These are phyloP conservation scores for Uronychia setigera DNA, from an alignment of 73 alveolate species.

Conservation along the genomic window DNA sequence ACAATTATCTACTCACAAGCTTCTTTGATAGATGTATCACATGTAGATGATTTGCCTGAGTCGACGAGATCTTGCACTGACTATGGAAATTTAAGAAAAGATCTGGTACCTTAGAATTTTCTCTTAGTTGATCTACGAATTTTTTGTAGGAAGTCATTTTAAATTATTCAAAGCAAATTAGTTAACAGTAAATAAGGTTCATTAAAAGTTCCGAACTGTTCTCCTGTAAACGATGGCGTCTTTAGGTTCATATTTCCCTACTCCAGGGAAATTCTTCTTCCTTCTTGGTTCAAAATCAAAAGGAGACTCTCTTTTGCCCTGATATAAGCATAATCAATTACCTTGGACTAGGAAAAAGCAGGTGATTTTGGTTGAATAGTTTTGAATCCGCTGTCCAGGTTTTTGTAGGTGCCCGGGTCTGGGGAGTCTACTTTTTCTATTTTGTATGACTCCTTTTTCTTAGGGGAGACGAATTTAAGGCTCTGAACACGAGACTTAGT, in stretches of 20 bases:
- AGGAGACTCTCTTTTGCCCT: not conserved
- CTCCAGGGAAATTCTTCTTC: not conserved
- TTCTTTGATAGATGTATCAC: not conserved
- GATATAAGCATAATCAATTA: no score
- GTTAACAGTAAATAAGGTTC: not conserved
- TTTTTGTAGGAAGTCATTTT: not conserved
- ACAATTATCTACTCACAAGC: not conserved
- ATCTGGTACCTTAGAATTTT: not conserved
- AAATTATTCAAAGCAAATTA: not conserved
- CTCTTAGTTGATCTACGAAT: not conserved
- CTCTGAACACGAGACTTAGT: not conserved
- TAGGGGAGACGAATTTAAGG: slow-evolving; percentile 4
- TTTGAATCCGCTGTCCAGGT: not conserved
- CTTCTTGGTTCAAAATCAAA: not conserved
- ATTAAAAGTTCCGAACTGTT: not conserved
- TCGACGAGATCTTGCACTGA: no score
- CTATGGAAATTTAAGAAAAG: no score
- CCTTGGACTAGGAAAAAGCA: not conserved
- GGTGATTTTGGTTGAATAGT: not conserved
- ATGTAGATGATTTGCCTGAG: not conserved
- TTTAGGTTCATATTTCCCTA: not conserved
- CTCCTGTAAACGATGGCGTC: not conserved
- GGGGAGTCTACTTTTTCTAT: slow-evolving; percentile 2
- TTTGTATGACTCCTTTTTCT: not conserved
- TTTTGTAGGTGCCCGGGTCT: slow-evolving; percentile 12